Conservation (phyloP, 1,284 basidiomycete genomes). For the Microbotryum scabiosae region DNA sequence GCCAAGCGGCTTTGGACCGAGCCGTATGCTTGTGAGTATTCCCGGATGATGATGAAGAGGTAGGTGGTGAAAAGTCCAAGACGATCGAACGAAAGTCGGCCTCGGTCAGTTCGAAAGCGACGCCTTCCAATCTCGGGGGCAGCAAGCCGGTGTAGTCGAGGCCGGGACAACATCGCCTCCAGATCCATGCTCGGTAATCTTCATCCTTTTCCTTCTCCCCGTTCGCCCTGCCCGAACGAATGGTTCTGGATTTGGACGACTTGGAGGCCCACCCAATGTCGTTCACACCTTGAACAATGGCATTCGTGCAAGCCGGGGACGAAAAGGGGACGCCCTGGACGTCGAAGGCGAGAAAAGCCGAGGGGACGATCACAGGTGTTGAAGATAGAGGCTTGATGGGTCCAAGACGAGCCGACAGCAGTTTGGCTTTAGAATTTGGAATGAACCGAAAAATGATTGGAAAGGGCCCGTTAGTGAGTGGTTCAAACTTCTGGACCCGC, state of each 20-base stretch:
- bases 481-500: too few relatives aligned
- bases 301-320: constrained; percentile 13
- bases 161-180: constrained; percentile 14
- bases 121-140: constrained; percentile 22
- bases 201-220: background rate
- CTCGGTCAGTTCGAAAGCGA: constrained; percentile 8
- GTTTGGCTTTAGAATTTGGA: background rate
- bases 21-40: background rate
- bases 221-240: background rate
- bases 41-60: background rate
- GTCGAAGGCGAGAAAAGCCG: constrained; percentile 18
- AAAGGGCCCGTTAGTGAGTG: too few relatives aligned
- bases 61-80: background rate
- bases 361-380: constrained; percentile 3
- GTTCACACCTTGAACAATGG: constrained; percentile 13
- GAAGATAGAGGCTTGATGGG: background rate
- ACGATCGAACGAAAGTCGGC: background rate
- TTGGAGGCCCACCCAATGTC: constrained; percentile 2
- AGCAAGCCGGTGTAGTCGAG: constrained; percentile 6
- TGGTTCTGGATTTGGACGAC: background rate
- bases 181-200: constrained; percentile 18
- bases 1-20: background rate
- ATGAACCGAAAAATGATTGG: too few relatives aligned
- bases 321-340: constrained; percentile 20
- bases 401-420: background rate